Conservation (phyloP, 106 monocot genomes). For the Dendrobium chrysotoxum region DNA sequence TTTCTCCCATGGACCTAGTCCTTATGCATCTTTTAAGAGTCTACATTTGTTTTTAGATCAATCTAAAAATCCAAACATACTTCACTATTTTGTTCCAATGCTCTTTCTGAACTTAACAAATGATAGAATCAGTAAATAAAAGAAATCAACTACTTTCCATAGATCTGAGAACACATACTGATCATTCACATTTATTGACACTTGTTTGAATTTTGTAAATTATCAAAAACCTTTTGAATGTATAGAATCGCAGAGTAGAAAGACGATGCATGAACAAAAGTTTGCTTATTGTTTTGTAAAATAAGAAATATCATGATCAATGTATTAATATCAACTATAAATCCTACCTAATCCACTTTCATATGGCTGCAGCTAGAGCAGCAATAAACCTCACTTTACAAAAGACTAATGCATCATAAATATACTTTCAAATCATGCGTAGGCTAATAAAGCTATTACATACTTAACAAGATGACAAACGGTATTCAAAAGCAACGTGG, state of each 20-base stretch:
- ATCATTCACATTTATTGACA: too few relatives aligned
- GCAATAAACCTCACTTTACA: background rate
- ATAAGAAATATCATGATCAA: background rate
- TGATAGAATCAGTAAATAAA: too few relatives aligned
- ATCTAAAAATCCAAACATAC: too few relatives aligned
- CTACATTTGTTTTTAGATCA: too few relatives aligned
- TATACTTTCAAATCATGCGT: background rate
- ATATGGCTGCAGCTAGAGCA: background rate
- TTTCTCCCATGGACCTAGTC: too few relatives aligned
- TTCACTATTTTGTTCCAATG: too few relatives aligned
- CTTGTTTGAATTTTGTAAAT: background rate
- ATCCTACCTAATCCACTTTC: background rate
- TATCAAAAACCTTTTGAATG: background rate
- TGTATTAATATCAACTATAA: background rate
- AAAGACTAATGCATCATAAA: background rate
- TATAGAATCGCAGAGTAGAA: background rate
- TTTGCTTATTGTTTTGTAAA: background rate
- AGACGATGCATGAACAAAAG: background rate
- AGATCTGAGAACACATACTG: too few relatives aligned
- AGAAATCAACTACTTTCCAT: too few relatives aligned
- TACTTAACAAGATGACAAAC: background rate
- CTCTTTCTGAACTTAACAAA: too few relatives aligned
- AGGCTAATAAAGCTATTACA: background rate
- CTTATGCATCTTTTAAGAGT: too few relatives aligned
- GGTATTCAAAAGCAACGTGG: background rate